Percentiles rank a stretch among this genome's conserved stretches.
Evolutionary conservation across 352 stramenopile genomes (phyloP).

Genomic region (Phytopythium montanum): DNA sequence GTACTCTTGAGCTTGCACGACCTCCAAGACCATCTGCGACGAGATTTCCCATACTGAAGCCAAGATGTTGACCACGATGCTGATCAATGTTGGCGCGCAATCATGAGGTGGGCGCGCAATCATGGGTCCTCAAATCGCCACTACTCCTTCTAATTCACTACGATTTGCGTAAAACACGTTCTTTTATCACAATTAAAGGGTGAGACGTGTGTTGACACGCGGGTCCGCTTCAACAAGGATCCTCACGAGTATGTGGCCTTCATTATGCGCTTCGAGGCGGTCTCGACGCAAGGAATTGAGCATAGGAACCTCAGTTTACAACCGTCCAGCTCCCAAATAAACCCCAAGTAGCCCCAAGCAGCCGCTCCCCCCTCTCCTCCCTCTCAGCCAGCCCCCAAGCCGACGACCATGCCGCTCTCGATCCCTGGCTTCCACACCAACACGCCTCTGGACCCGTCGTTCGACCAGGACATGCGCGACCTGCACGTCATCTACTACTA

Average conservation of each 20-base stretch:
- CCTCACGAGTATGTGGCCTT: not conserved
- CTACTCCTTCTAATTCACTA: not conserved
- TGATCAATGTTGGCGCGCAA: not conserved
- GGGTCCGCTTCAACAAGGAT: not conserved
- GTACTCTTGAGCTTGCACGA: too few species aligned
- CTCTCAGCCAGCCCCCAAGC: too few species aligned
- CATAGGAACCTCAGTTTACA: not conserved
- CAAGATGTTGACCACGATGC: not conserved
- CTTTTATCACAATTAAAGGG: not conserved
- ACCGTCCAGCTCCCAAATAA: not conserved
- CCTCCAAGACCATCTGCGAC: not conserved
- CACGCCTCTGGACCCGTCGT: conserved; percentile 22
- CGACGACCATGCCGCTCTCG: conserved; percentile 1
- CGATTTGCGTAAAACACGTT: not conserved
- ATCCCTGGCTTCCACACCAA: conserved; percentile 26
- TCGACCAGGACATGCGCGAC: conserved; percentile 22
- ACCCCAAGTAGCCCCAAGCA: not conserved
- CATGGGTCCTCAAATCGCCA: not conserved
- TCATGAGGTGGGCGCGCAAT: not conserved
- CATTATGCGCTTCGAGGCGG: not conserved
- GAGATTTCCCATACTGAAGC: not conserved
- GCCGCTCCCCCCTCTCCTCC: not conserved
- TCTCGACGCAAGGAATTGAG: too few species aligned
- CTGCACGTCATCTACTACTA: conserved; percentile 24
- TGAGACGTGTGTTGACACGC: not conserved